A percentile compares a stretch with the other conserved stretches of the same genome.
These are phyloP conservation scores for Purpureocillium takamizusanense DNA, from an alignment of 2,329 filamentous ascomycete species.

Conservation along the genomic window DNA sequence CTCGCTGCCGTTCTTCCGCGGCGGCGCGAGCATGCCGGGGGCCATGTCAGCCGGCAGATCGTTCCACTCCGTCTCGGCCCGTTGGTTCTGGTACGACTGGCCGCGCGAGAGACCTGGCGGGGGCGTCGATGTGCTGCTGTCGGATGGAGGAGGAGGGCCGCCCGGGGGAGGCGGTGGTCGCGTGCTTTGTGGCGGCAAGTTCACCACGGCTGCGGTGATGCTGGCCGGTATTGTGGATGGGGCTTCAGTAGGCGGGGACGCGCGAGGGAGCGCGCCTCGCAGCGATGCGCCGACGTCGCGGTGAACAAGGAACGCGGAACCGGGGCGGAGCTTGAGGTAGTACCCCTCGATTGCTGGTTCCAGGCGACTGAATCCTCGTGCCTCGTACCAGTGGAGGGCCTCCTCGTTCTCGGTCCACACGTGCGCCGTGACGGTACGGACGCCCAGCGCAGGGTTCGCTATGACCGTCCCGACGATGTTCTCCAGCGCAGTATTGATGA, in stretches of 20 bases:
- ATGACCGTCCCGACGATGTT: conserved; percentile 34
- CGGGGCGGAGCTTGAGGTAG: conserved; percentile 52
- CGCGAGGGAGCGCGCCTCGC: conserved; percentile 12
- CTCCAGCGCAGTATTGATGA: conserved; percentile 48
- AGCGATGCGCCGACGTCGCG: conserved; percentile 28
- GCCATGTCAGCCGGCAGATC: conserved; percentile 55
- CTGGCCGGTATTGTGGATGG: conserved; percentile 11
- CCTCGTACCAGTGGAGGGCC: conserved; percentile 52
- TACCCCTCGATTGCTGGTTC: conserved; percentile 44
- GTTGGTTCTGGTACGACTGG: conserved; percentile 48
- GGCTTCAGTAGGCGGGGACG: conserved; percentile 3
- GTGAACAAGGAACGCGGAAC: conserved; percentile 51
- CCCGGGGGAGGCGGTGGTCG: conserved; percentile 19
- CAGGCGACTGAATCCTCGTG: conserved; percentile 44
- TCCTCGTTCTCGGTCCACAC: conserved; percentile 61
- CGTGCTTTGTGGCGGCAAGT: conserved; percentile 18
- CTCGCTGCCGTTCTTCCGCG: conserved; percentile 18
- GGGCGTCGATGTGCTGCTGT: conserved; percentile 11
- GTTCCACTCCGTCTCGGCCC: conserved; percentile 57
- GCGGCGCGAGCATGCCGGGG: conserved; percentile 18
- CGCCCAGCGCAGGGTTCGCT: conserved; percentile 25
- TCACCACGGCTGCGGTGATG: conserved; percentile 21
- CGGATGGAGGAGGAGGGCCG: conserved; percentile 13
- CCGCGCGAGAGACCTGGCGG: conserved; percentile 17
- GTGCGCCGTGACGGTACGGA: conserved; percentile 48